Base-by-base conservation (phyloP, 768 basidiomycete genomes). In the Sarcomyxa edulis region DNA sequence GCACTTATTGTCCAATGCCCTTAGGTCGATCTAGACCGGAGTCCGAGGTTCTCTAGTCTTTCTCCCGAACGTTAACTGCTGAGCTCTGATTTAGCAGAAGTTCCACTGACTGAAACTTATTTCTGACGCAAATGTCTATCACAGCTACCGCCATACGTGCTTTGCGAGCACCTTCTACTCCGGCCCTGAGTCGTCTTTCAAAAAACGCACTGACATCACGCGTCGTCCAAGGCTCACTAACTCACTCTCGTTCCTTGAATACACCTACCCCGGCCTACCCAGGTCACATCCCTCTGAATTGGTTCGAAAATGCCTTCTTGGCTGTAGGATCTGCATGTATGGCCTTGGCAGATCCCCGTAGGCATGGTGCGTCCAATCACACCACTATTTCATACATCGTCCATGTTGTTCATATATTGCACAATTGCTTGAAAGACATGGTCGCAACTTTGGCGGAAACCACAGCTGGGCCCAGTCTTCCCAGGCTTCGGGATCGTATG, bases 381-480 rank as follows among this genome's bases (percentile, higher is more conserved):
- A n/a, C 9, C 22, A 9, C 21, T 18, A 4, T 16, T n/a, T 14
- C 16, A 26, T 20, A 36, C 35, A 16, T 32, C n/a, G 11, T 31
- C 27, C 34, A 19, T 16, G 15, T 6, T 14, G 6, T 7, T 31
- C 14, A 16, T 19, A 26, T 24, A 4, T 3, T 15, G 12, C 38
- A 3, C n/a, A 19, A 11, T 35, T 27, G 20, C 32, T 21, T 38
- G 12, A 28, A 46, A 97, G 94, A 99, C 59, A 91, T 99, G 84
- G 76, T 98, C 28, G 94, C 96, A 8, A 86, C 90, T 4, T 72
- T 97, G 7, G 91, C 90, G 16, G 96, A 97, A 61, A 91, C 91
- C 1, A 93, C 95, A 1, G 87, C 92, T 5, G 84, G 87, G 2
- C 71, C 78, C 0, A 78, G 81, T 38, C 69, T 98, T 28, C 81